These are phyloP conservation scores for Ciborinia camelliae DNA, from an alignment of 2,329 filamentous ascomycete species.

Conservation along the genomic window DNA sequence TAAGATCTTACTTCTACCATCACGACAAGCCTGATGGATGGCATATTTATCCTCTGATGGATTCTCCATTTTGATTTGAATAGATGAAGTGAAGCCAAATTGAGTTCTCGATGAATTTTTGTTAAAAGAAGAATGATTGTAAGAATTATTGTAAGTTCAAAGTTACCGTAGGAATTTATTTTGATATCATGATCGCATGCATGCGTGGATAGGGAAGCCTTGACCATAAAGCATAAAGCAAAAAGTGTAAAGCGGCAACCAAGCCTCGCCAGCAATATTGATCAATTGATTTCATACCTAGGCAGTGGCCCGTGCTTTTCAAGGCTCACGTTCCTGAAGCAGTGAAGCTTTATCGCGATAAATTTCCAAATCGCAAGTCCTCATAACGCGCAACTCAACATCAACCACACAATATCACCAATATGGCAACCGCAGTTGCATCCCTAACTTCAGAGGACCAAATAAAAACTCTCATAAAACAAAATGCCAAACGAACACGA, in stretches of 20 bases:
- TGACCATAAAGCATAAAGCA: too few species aligned
- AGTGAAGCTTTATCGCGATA: constrained; percentile 17
- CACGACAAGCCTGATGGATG: constrained; percentile 81
- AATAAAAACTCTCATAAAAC: constrained; percentile 42
- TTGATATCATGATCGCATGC: neutral
- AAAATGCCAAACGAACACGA: constrained; percentile 44
- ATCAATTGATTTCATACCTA: neutral
- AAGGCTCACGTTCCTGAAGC: constrained; percentile 15
- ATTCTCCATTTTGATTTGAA: constrained; percentile 15
- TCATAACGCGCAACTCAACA: neutral
- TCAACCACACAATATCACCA: constrained; percentile 3
- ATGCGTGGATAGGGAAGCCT: constrained; percentile 16
- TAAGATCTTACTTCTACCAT: constrained; percentile 74
- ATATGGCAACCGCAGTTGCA: constrained; percentile 14
- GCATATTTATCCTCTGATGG: constrained; percentile 61
- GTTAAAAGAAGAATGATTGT: neutral
- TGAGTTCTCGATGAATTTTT: neutral
- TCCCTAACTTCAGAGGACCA: constrained; percentile 25
- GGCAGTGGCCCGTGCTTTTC: neutral
- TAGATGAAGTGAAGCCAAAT: neutral
- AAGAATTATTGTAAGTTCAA: neutral
- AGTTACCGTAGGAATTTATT: neutral
- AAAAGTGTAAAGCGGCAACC: constrained; percentile 10
- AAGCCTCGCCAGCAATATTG: neutral
- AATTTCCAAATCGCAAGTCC: constrained; percentile 10